Percentiles rank a stretch among this genome's conserved stretches.
Conservation (phyloP, 2,329 filamentous ascomycete species). For the Aspergillus japonicus region DNA sequence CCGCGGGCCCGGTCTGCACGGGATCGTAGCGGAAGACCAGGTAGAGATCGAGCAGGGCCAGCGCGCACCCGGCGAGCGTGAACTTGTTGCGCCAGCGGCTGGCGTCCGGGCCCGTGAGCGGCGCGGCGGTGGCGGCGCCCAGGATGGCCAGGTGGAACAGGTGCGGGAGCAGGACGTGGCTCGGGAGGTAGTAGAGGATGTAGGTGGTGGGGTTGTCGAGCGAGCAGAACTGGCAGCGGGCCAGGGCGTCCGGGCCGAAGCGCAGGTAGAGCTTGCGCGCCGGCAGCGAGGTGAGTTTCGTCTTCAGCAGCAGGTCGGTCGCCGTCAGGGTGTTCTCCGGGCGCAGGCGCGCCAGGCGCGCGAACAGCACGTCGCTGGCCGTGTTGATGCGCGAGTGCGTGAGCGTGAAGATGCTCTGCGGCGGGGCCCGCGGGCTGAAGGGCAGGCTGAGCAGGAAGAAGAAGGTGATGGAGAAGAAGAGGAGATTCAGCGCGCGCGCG, state of each 20-base stretch:
- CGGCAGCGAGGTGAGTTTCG: slow-evolving; percentile 67
- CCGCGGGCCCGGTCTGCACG: slow-evolving; percentile 54
- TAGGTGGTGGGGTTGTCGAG: slow-evolving; percentile 69
- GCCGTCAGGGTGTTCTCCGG: slow-evolving; percentile 43
- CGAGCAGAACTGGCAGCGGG: slow-evolving; percentile 78
- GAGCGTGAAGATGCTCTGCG: slow-evolving; percentile 68
- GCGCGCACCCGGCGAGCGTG: slow-evolving; percentile 59
- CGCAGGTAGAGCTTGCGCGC: slow-evolving; percentile 78
- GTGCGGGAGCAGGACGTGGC: slow-evolving; percentile 70
- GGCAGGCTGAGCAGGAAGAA: slow-evolving; percentile 65
- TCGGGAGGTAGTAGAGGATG: slow-evolving; percentile 75
- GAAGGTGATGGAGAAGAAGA: slow-evolving; percentile 54
- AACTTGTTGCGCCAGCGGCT: slow-evolving; percentile 68
- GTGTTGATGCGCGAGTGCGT: slow-evolving; percentile 83
- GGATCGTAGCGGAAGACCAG: slow-evolving; percentile 64
- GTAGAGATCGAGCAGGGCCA: slow-evolving; percentile 67
- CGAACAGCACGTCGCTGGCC: slow-evolving; percentile 80
- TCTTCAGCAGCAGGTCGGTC: slow-evolving; percentile 64
- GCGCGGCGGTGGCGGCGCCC: slow-evolving; percentile 69
- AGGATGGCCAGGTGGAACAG: slow-evolving; percentile 71
- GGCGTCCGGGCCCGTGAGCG: slow-evolving; percentile 63
- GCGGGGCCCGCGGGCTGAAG: slow-evolving; percentile 56
- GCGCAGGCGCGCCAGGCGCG: slow-evolving; percentile 58
- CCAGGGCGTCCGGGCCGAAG: slow-evolving; percentile 72
- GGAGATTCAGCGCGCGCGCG: slow-evolving; percentile 45